Percentiles rank a stretch among this genome's conserved stretches.
phyloP scores from a whole-genome alignment of 345 rosid genomes.

The Salix brachista region DNA sequence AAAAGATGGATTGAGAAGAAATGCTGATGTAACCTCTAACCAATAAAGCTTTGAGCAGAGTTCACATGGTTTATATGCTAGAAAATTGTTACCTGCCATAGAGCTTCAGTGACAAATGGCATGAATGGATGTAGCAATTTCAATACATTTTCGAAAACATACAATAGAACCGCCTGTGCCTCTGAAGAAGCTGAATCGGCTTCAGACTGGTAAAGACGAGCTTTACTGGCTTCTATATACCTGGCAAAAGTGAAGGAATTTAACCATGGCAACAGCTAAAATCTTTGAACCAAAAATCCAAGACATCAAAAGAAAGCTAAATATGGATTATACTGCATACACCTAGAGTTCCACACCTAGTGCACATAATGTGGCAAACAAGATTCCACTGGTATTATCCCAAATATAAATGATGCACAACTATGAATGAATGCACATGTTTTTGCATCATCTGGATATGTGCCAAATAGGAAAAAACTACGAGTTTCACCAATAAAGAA shows the following conservation, averaged over 20 bases:
- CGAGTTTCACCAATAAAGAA: background rate
- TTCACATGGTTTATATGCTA: background rate
- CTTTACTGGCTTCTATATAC: constrained; percentile 97
- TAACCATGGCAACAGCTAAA: constrained; percentile 11
- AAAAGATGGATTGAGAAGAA: background rate
- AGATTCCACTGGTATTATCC: no score
- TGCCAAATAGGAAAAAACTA: background rate
- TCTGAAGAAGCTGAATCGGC: constrained; percentile 41
- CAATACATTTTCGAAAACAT: constrained; percentile 78
- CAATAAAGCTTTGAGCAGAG: background rate
- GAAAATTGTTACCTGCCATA: constrained; percentile 74
- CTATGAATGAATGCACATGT: no score
- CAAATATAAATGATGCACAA: background rate
- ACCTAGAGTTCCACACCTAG: background rate
- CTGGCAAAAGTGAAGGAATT: constrained; percentile 34
- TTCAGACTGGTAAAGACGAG: constrained; percentile 66
- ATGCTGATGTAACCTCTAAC: background rate
- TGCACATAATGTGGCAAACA: background rate
- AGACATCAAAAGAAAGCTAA: background rate
- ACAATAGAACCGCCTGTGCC: constrained; percentile 81
- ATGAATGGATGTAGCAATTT: constrained; percentile 93
- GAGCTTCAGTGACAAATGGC: constrained; percentile 94
- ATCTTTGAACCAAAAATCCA: background rate
- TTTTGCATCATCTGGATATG: background rate
- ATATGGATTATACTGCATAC: background rate